Base-by-base conservation (phyloP, 208 protist species). In the Trypanosoma grayi region DNA sequence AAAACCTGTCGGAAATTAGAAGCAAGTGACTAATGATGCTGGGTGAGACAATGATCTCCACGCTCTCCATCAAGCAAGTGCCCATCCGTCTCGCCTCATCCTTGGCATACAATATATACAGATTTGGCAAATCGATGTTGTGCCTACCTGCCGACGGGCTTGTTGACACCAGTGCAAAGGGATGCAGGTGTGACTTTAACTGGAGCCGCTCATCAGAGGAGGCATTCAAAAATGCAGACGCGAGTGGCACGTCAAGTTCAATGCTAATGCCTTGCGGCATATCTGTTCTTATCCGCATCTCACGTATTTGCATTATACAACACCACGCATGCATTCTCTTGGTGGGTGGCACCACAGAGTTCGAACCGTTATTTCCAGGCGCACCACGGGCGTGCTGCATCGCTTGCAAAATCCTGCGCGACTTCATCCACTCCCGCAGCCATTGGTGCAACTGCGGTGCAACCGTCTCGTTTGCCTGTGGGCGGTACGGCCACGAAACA, bases 21-120 rank as follows among this genome's bases (percentile, higher is more conserved):
- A 90, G 18, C 28, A 72, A 61, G 78, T 96, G 84, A 43, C 90
- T 88, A 39, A 92, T 77, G 47, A 96, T 86, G 27, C 73, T 75
- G 16, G 90, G 81, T 8, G 82, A 88, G 24, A 96, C 68, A 9
- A 76, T 89, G 41, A 91, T 76, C 25, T 78, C 81, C n/a, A 96
- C 58, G 7, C 58, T 79, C 39, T 90, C 84, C 45, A 93, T 63
- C 46, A 92, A 74, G 30, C 89, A 65, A 34, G 58, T 79, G 37
- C 55, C 70, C 1, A 71, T 73, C 53, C 80, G 72, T 61, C 83
- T 82, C 36, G 76, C 73, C 10, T 63, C 18, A 53, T 95, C 90
- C 30, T 86, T 75, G 1, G 62, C 75, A 72, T 86, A 92, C 10
- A 84, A 64, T 24, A 87, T 10, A 57, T 85, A 93, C 16, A 93